Evolutionary conservation across 2,329 filamentous ascomycete genomes (phyloP), one percentile per base, ranked within the genome.

Genomic region (Coniosporium tulheliwenetii): DNA sequence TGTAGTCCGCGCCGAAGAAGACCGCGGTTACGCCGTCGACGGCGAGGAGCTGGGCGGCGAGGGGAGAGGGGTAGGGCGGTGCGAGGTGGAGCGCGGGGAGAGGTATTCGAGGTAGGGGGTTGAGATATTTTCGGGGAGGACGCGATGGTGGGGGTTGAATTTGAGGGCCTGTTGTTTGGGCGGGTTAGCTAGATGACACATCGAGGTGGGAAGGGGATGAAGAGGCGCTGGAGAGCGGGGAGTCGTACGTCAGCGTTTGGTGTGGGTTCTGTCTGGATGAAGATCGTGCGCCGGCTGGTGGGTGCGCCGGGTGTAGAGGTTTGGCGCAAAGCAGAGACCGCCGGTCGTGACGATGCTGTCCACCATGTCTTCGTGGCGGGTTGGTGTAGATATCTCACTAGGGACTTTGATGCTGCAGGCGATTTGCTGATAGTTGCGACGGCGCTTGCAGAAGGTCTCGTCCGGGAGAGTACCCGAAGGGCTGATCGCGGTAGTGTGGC

Each of bases 191-290:
- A 15, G 5, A 14, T 35, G 37, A 51, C 40, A 53, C 47, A 16
- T 38, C 3, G 3, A 7, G 19, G 19, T 7, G 19, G 19, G 19
- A 26, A 26, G 19, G 19, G 19, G 19, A 26, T 7, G 19, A 26
- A 7, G 19, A 26, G 4, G n/a, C n/a, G n/a, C n/a, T n/a, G n/a
- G 12, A 35, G 12, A 30, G 10, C 36, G 13, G 33, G 30, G 13
- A 32, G 30, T 33, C 64, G 51, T 56, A 75, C 87, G 66, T 96
- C 86, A n/a, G 78, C 71, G 63, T 98, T 98, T 19, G 91, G 91
- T 1, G 91, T 98, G 48, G 73, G 75, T 57, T 96, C 89, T 5
- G 89, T 96, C 65, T 98, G 91, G 56, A 98, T 98, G 68, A 96
- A 98, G 61, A 98, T 93, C 16, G 78, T 86, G 48, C 89, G 79